phyloP scores from a whole-genome alignment of 1,284 basidiomycete genomes.

The Hemileia vastatrix region DNA sequence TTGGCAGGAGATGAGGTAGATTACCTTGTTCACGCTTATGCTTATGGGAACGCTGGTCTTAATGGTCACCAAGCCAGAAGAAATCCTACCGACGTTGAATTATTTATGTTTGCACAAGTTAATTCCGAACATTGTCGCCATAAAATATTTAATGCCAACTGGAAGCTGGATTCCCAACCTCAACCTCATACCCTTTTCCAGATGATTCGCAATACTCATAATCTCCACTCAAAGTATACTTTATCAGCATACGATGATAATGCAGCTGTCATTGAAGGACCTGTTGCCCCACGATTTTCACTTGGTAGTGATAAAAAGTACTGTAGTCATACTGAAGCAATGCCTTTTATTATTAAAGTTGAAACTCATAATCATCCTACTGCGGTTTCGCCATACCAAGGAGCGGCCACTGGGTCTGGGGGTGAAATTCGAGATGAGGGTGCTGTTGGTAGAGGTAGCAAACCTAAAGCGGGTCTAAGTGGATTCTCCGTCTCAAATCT shows the following conservation, averaged over 20 bases:
- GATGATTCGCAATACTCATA: slow-evolving; percentile 92
- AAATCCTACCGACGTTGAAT: slow-evolving; percentile 89
- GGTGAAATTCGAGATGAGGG: slow-evolving; percentile 98
- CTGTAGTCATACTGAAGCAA: slow-evolving; percentile 56
- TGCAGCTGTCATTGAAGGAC: slow-evolving; percentile 81
- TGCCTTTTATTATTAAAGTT: slow-evolving; percentile 90
- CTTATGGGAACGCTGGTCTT: slow-evolving; percentile 52
- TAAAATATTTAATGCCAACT: slow-evolving; percentile 98
- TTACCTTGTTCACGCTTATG: slow-evolving; percentile 83
- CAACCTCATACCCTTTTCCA: slow-evolving; percentile 75
- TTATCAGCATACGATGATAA: slow-evolving; percentile 98
- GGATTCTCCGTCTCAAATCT: slow-evolving; percentile 96
- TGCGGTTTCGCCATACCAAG: slow-evolving; percentile 93
- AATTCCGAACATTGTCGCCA: slow-evolving; percentile 99
- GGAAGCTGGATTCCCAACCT: slow-evolving; percentile 70
- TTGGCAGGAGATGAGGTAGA: slow-evolving; percentile 81
- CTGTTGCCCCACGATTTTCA: slow-evolving; percentile 64
- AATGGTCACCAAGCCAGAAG: slow-evolving; percentile 53
- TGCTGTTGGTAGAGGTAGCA: slow-evolving; percentile 84
- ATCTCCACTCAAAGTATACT: slow-evolving; percentile 48
- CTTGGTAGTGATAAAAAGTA: slow-evolving; percentile 8
- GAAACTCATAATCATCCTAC: slow-evolving; percentile 99
- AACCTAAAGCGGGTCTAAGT: slow-evolving; percentile 86
- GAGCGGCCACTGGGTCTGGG: slow-evolving; percentile 93
- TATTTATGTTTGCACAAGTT: slow-evolving; percentile 99